Base-by-base conservation (phyloP, 352 stramenopile genomes). In the Globisporangium radiosum region DNA sequence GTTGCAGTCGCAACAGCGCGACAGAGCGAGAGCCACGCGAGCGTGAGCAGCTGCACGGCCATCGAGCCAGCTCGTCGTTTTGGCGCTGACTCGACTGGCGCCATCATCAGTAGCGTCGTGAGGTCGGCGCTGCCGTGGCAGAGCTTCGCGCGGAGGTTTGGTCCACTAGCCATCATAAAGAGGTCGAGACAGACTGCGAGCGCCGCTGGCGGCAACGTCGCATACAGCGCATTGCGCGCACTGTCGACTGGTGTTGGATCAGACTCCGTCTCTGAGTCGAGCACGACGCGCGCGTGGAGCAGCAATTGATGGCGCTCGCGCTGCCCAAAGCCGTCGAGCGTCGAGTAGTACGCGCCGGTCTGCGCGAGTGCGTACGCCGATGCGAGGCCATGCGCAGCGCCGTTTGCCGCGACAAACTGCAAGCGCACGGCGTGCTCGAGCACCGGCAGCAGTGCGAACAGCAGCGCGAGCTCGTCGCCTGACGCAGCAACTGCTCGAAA, bases 251-350 rank as follows among this genome's bases (percentile, higher is more conserved):
- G 36, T 4, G 33, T 2, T 7, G 14, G 25, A 63, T 44, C 68
- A 25, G 71, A 37, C 14, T 33, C 25, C 25, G 25, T 33, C 25
- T 33, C 25, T 33, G 25, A 33, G 25, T 33, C 25, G 25, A 33
- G 25, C 25, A 72, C 49, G 15, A 90, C 65, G 2, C 58, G 52
- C 0, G 75, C 56, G 49, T 87, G 70, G 1, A 92, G 54, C 8
- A 92, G 53, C 10, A 92, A 79, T 65, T 92, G 82, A 47, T 92
- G 82, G 62, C 89, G 88, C 42, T 81, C 67, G n/a, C 73, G 70
- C 53, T 92, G 82, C 1, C 82, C 82, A 55, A 92, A 92, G 0
- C 82, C 82, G 56, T 92, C 82, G 8, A 92, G 56, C 14, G 82
- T 92, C 13, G 82, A 92, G 60, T 90, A 92, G 59, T 92, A 92